Base-by-base conservation (phyloP, 2,329 filamentous ascomycete genomes). In the Ophiostoma triangulosporum region DNA sequence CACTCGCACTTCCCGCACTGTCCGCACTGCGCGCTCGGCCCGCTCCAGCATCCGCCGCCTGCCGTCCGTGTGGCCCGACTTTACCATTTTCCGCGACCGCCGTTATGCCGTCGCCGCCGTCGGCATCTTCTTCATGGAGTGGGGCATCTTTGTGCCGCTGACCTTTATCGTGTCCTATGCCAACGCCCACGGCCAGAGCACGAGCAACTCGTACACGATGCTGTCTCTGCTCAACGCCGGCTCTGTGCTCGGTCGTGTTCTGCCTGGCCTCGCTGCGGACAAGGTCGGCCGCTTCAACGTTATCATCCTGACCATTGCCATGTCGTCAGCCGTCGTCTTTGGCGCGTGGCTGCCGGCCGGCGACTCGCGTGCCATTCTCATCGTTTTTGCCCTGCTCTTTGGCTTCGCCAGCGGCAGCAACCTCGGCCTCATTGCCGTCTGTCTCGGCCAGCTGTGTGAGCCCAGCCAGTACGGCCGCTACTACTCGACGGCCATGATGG, bases 221-320 rank as follows among this genome's bases (percentile, higher is more conserved):
- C 73, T 94, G n/a, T 81, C 88, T 1, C 78, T 93, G 55, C 75
- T 95, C 62, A 94, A 93, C 63, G 86, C 80, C 1, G 86, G 84
- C 11, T 88, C 83, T 0, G 81, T 85, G 51, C 69, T 93, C 7
- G 89, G 89, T 3, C 79, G 89, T 22, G 85, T 81, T 67, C 71
- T 89, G 0, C 87, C 88, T 0, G 88, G 88, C 0, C 75, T 86
- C 57, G 69, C 88, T 8, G 84, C 88, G 0, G 89, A 95, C 64
- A 78, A 74, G 50, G 64, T 88, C 3, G 89, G 89, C 0, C 79
- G 88, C 4, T 94, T 88, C 70, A 95, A 95, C 63, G 78, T 82
- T 50, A 84, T 93, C 68, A 77, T 91, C 48, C 65, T 80, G 17
- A 83, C 84, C 0, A 77, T 88, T 26, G 66, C 73, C 1, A 60